phyloP scores from a whole-genome alignment of 2,329 filamentous ascomycete genomes.

The Didymella arachidicola region DNA sequence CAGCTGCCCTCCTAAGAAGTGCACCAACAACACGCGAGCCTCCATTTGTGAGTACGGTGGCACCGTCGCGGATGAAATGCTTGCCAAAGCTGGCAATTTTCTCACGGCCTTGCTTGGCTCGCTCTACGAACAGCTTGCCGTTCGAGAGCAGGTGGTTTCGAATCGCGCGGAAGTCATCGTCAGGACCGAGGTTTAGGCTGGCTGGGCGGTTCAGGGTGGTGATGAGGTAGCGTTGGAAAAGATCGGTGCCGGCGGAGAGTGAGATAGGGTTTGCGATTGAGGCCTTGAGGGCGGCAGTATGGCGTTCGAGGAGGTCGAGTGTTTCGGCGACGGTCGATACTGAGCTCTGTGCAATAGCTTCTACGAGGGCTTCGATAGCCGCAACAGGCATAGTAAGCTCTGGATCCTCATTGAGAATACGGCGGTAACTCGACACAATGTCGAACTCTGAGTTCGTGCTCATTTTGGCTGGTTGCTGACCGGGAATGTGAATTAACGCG shows the following conservation, averaged over 20 bases:
- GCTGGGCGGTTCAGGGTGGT: conserved; percentile 68
- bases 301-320: conserved; percentile 79
- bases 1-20: conserved; percentile 76
- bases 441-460: conserved; percentile 49
- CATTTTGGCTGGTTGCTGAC: conserved; percentile 31
- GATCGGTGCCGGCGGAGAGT: conserved; percentile 89
- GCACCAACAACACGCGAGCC: conserved; percentile 84
- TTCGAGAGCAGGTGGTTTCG: conserved; percentile 85
- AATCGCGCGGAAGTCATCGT: conserved; percentile 80
- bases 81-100: conserved; percentile 82
- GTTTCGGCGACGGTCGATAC: conserved; percentile 93
- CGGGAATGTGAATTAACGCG: conserved; percentile 6
- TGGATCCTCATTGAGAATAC: conserved; percentile 71
- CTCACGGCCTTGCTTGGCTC: conserved; percentile 84
- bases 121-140: conserved; percentile 82
- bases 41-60: conserved; percentile 88
- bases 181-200: conserved; percentile 54
- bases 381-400: conserved; percentile 96
- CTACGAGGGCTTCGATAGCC: conserved; percentile 89
- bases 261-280: conserved; percentile 88
- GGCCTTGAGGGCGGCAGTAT: conserved; percentile 78
- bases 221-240: conserved; percentile 94
- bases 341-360: conserved; percentile 79
- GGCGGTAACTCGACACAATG: conserved; percentile 71
- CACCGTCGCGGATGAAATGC: conserved; percentile 79